Evolutionary conservation across 176 grass and related monocot genomes (phyloP), one percentile per base, ranked within the genome.

Genomic region (Coix lacrymajobi): DNA sequence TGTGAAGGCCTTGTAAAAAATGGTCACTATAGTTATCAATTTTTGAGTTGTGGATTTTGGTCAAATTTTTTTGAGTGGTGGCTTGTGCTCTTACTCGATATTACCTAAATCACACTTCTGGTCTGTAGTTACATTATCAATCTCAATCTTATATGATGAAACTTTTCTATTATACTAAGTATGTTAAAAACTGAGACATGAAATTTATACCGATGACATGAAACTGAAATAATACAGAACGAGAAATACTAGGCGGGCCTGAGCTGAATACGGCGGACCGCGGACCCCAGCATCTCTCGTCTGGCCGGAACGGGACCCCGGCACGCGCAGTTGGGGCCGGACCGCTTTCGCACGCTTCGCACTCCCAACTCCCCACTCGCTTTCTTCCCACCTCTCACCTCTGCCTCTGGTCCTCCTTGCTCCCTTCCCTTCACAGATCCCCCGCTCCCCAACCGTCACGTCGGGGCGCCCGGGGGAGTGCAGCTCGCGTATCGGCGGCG

Each of bases 351-450:
- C 45, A 25, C 71, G 51, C 65, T 48, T 70, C 22, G 63, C 74
- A 70, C 74, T 70, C 67, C 67, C 71, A 73, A 48, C 45, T 54
- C 51, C 6, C 51, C n/a, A n/a, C 51, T 54, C 19, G 52, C 52
- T 57, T 57, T 24, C 64, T 20, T 20, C 48, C 44, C 13, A 46
- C 44, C 44, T 46, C 3, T n/a, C 16, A 34, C 12, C n/a, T 6
- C 32, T 12, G 31, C 16, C 64, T 19, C 6, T 25, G 68, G 67
- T 26, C 67, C 51, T 9, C 22, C 63, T 60, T 29, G 58, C 25
- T 13, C 2, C 10, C 30, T 44, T 40, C n/a, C 14, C 44, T 66
- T 49, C 62, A 37, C 62, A 81, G 85, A 87, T 87, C 85, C 46
- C 69, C 41, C 69, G 30, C 31, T 13, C 36, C 39, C 11, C 29